Percentiles rank a stretch among this genome's conserved stretches.
These are phyloP conservation scores for Amanita exitialis DNA, from an alignment of 768 basidiomycete genomes.

Conservation along the genomic window DNA sequence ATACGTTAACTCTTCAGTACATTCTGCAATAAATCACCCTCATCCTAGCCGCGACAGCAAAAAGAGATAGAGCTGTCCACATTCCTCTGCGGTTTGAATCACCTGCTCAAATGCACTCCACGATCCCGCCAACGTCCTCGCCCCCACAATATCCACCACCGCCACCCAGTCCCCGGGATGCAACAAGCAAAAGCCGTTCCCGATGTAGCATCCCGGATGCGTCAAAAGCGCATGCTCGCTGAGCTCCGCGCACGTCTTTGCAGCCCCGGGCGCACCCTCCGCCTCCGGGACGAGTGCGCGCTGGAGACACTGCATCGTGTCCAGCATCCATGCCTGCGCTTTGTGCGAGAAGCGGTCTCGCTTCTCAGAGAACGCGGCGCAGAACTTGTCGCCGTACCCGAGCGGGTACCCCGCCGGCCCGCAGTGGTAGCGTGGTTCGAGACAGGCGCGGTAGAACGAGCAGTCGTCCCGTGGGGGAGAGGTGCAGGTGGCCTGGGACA, in stretches of 20 bases:
- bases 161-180: constrained; percentile 23
- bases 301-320: constrained; percentile 38
- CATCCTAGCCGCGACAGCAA: background rate
- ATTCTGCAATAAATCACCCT: background rate
- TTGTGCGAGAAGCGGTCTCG: constrained; percentile 17
- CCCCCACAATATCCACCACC: constrained; percentile 24
- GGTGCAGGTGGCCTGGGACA: constrained; percentile 10
- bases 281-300: constrained; percentile 27
- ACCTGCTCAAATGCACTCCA: constrained; percentile 21
- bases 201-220: constrained; percentile 30
- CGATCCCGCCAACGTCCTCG: constrained; percentile 20
- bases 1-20: no score
- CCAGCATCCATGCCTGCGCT: constrained; percentile 33
- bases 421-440: constrained; percentile 35
- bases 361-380: constrained; percentile 25
- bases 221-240: constrained; percentile 28
- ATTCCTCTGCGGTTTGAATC: constrained; percentile 19
- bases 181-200: constrained; percentile 32
- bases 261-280: constrained; percentile 9
- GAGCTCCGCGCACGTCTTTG: constrained; percentile 21
- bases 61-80: constrained; percentile 18
- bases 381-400: constrained; percentile 29
- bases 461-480: constrained; percentile 28
- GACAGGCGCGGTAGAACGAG: constrained; percentile 32
- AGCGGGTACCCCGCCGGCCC: constrained; percentile 33